Base-by-base conservation (phyloP, 1,284 basidiomycete species). In the Nidula niveotomentosa region DNA sequence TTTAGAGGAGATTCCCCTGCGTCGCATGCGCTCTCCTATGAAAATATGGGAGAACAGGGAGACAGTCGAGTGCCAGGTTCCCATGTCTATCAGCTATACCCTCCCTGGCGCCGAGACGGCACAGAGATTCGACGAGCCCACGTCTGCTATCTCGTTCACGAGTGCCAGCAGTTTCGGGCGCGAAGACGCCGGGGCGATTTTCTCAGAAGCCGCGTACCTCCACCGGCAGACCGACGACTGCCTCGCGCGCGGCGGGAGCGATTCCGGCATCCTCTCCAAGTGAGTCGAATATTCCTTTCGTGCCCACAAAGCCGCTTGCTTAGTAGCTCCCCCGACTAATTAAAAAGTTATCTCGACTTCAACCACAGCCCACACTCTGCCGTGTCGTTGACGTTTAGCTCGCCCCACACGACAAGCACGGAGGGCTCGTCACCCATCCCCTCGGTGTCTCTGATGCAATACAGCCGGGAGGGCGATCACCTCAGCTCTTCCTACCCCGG, bases 1-100 rank as follows among this genome's bases (percentile, higher is more conserved):
- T 4, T 54, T 71, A 10, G 61, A 65, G 2, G 55, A 58, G 2
- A 23, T 23, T 23, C 23, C 23, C 23, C 23, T 23, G 23, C 23
- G 23, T 23, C 23, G 23, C 23, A 23, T 23, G 23, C 23, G 23
- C 23, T 23, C 23, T 5, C 23, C 23, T 23, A 23, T 23, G 23
- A 23, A 23, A 23, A 23, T 23, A 23, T 23, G 23, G 23, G 23
- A 23, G 23, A 23, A 23, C 23, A 23, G 23, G 23, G 23, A 23
- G 23, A 23, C 23, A 5, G 23, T 2, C 23, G 23, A 23, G 3
- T 23, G 23, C 23, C 23, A 23, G 23, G 23, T 23, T 23, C 23
- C 23, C 23, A 23, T 23, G 23, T 23, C 23, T 23, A 23, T 23
- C 23, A 23, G 23, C 23, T 23, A 23, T 23, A 23, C 23, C 23